These are phyloP conservation scores for Aspergillus fumigatus DNA, from an alignment of 2,329 filamentous ascomycete genomes.

Conservation along the genomic window DNA sequence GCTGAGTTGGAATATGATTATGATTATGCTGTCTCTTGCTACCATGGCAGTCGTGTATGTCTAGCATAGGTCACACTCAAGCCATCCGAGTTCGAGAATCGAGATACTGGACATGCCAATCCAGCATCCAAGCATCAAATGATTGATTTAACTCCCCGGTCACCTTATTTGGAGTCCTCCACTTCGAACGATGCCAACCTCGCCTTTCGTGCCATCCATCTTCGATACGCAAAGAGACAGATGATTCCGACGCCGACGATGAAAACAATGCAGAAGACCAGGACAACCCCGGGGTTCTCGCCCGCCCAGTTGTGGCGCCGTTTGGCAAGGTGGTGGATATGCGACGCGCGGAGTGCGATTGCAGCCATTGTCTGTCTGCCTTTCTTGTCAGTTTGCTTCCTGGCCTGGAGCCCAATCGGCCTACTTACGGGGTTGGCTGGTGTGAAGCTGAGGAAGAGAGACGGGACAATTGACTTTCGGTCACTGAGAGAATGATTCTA, in stretches of 20 bases:
- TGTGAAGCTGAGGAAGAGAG: neutral
- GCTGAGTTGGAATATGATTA: neutral
- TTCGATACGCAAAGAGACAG: constrained; percentile 47
- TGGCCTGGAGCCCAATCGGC: neutral
- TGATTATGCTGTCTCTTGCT: neutral
- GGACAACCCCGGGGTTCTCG: constrained; percentile 55
- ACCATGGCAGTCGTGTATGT: neutral
- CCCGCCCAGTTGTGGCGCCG: constrained; percentile 50
- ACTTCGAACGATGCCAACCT: constrained; percentile 17
- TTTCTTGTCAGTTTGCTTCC: neutral
- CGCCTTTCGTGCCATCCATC: constrained; percentile 32
- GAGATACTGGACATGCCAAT: neutral
- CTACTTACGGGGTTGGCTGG: neutral
- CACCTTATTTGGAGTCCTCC: neutral
- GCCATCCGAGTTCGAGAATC: too few relatives aligned
- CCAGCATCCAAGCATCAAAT: neutral
- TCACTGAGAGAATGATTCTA: neutral
- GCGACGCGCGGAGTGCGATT: constrained; percentile 21
- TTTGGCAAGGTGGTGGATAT: constrained; percentile 33
- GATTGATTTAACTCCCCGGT: neutral
- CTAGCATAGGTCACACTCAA: neutral
- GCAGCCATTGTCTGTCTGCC: constrained; percentile 21
- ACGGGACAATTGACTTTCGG: neutral
- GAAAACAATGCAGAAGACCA: constrained; percentile 60
- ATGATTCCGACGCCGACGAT: constrained; percentile 50